phyloP scores from a whole-genome alignment of 1,139 yeast species.

The Magnusiomyces magnusii region DNA sequence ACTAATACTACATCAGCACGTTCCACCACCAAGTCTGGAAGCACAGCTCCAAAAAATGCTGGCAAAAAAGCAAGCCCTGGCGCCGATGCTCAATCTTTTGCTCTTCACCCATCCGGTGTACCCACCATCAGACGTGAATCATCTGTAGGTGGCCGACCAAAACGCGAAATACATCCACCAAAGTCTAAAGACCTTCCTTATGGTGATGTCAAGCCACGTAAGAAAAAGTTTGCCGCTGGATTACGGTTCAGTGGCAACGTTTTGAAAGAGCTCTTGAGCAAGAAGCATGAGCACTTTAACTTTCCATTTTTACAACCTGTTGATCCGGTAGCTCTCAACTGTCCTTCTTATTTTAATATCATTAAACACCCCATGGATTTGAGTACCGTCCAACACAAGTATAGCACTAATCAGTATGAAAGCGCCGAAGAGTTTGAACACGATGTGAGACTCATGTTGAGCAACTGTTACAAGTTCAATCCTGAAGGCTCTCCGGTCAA shows the following conservation, averaged over 20 bases:
- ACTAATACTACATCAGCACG: conserved; percentile 1
- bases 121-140: conserved; percentile 59
- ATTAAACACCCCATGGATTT: conserved; percentile 95
- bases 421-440: conserved; percentile 80
- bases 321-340: conserved; percentile 87
- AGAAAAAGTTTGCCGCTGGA: conserved; percentile 87
- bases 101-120: conserved; percentile 41
- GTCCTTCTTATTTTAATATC: conserved; percentile 81
- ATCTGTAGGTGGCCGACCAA: conserved; percentile 64
- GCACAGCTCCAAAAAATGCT: conserved; percentile 4
- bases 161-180: conserved; percentile 95
- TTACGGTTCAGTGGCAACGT: conserved; percentile 79
- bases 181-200: conserved; percentile 90
- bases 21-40: not conserved
- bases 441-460: conserved; percentile 76
- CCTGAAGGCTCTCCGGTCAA: conserved; percentile 96
- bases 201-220: conserved; percentile 69
- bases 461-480: conserved; percentile 84
- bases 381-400: conserved; percentile 71
- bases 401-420: conserved; percentile 80
- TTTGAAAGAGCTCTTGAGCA: conserved; percentile 70
- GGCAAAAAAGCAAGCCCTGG: conserved; percentile 20
- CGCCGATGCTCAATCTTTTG: conserved; percentile 27
- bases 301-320: conserved; percentile 93
- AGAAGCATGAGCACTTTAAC: conserved; percentile 75